Evolutionary conservation across 2,329 filamentous ascomycete species (phyloP).

Genomic region (Fusarium graminum): DNA sequence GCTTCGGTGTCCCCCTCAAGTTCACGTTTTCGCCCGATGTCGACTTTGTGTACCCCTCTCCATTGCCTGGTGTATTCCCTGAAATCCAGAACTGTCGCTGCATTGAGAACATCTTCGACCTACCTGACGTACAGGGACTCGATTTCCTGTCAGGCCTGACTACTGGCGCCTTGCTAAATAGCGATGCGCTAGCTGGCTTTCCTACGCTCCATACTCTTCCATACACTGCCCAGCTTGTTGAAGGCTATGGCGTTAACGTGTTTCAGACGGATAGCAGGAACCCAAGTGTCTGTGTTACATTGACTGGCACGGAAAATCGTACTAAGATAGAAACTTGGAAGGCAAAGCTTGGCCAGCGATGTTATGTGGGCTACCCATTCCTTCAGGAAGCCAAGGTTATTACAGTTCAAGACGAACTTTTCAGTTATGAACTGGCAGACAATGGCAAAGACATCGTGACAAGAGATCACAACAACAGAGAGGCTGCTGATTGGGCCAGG

Average conservation of each 20-base stretch:
- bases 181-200: slow-evolving; percentile 90
- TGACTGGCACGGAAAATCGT: slow-evolving; percentile 79
- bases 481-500: slow-evolving; percentile 86
- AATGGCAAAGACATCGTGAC: slow-evolving; percentile 74
- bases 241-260: slow-evolving; percentile 88
- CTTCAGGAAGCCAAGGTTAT: slow-evolving; percentile 92
- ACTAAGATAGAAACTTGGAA: slow-evolving; percentile 80
- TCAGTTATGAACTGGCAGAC: slow-evolving; percentile 82
- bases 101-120: slow-evolving; percentile 94
- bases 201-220: slow-evolving; percentile 89
- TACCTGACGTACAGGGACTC: slow-evolving; percentile 91
- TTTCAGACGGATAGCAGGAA: slow-evolving; percentile 97
- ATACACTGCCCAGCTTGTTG: slow-evolving; percentile 78
- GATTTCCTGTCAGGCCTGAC: slow-evolving; percentile 87
- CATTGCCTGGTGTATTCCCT: slow-evolving; percentile 89
- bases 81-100: slow-evolving; percentile 89
- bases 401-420: slow-evolving; percentile 91
- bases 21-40: slow-evolving; percentile 86
- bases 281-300: slow-evolving; percentile 92
- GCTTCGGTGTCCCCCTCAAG: slow-evolving; percentile 91
- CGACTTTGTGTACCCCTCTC: slow-evolving; percentile 88
- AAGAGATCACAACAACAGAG: slow-evolving; percentile 77
- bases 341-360: slow-evolving; percentile 83
- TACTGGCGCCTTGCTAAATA: slow-evolving; percentile 84
- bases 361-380: slow-evolving; percentile 95